These are phyloP conservation scores for Spatholobus suberectus DNA, from an alignment of 306 rosid genomes.

Conservation along the genomic window DNA sequence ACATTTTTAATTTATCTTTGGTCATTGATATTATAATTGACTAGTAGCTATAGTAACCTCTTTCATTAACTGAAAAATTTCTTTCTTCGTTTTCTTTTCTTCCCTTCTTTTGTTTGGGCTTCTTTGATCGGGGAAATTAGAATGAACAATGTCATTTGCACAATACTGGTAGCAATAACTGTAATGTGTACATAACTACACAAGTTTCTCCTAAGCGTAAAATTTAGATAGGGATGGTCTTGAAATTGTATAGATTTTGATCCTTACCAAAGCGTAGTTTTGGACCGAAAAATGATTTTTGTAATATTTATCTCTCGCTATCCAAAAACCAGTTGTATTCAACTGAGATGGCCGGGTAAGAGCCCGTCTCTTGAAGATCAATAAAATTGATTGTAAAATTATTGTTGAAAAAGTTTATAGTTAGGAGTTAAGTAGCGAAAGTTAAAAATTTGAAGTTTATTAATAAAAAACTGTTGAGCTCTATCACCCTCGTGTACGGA, in stretches of 20 bases:
- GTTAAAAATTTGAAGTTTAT: no score
- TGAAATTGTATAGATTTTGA: not conserved
- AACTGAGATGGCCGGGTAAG: no score
- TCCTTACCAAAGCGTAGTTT: not conserved
- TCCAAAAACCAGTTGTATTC: no score
- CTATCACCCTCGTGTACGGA: no score
- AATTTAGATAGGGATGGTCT: not conserved
- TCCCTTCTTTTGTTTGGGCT: not conserved
- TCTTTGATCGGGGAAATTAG: not conserved
- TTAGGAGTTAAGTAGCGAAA: no score
- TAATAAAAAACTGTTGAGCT: no score
- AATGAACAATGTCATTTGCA: not conserved
- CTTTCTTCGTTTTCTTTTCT: no score
- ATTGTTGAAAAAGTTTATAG: no score
- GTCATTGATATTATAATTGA: not conserved
- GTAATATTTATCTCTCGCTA: no score
- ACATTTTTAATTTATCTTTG: not conserved
- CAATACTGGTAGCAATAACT: not conserved
- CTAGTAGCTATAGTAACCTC: not conserved
- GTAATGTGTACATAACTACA: not conserved
- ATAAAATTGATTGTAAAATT: no score
- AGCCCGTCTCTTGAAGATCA: no score
- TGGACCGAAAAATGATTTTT: not conserved
- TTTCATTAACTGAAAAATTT: not conserved
- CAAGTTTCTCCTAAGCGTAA: not conserved